Evolutionary conservation across 164 flowering plant species (phyloP).

Genomic region (Piper betle): DNA sequence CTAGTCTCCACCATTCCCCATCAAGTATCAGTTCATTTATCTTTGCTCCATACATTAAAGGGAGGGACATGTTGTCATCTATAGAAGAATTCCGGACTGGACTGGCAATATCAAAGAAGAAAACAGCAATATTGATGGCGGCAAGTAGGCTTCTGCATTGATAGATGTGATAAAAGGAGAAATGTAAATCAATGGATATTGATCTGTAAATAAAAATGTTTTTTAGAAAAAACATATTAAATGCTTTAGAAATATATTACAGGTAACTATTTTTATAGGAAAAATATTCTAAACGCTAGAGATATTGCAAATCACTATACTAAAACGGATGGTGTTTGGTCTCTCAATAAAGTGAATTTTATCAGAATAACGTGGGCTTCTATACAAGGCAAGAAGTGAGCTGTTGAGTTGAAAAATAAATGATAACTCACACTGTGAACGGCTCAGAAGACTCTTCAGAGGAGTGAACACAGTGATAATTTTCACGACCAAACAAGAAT

Average conservation of each 20-base stretch:
- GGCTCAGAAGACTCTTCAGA: constrained; percentile 31
- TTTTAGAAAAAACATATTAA: neutral
- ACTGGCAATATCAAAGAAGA: constrained; percentile 59
- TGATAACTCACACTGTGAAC: constrained; percentile 28
- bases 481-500: constrained; percentile 4
- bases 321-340: too few relatives aligned
- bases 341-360: too few relatives aligned
- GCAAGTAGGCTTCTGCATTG: constrained; percentile 42
- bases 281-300: neutral
- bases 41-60: constrained; percentile 63
- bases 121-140: constrained; percentile 55
- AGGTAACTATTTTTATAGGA: neutral
- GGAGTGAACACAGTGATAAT: constrained; percentile 9
- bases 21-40: constrained; percentile 50
- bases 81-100: constrained; percentile 37
- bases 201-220: neutral
- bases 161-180: neutral
- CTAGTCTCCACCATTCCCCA: constrained; percentile 88
- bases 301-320: too few relatives aligned
- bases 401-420: neutral
- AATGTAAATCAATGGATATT: neutral
- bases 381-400: neutral
- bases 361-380: neutral
- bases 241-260: neutral
- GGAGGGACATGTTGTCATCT: constrained; percentile 43